These are phyloP conservation scores for Boletus pseudo-olivaceus DNA, from an alignment of 768 basidiomycete genomes.

Conservation along the genomic window DNA sequence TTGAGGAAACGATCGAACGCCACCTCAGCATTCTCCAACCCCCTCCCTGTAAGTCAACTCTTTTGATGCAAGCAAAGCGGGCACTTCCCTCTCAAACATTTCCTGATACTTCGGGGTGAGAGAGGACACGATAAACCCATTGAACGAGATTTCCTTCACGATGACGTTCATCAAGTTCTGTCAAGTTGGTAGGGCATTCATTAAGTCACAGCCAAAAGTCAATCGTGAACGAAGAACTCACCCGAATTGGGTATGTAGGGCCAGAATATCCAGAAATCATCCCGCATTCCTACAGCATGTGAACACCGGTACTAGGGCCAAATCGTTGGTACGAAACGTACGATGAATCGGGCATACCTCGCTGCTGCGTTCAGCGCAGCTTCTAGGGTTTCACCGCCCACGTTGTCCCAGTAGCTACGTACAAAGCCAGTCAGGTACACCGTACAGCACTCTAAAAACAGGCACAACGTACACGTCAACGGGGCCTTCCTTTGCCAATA, in stretches of 20 bases:
- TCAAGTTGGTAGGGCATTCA: no score
- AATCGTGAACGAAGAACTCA: neutral
- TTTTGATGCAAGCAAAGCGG: slow-evolving; percentile 40
- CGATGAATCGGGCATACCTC: neutral
- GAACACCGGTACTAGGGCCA: no score
- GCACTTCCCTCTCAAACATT: slow-evolving; percentile 41
- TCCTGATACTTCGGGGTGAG: slow-evolving; percentile 33
- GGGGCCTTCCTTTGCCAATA: neutral
- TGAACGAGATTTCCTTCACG: slow-evolving; percentile 38
- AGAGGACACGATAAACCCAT: slow-evolving; percentile 39
- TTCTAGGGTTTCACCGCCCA: neutral
- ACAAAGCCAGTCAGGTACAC: neutral
- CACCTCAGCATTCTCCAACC: slow-evolving; percentile 34
- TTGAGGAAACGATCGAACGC: slow-evolving; percentile 3
- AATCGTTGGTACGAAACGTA: neutral
- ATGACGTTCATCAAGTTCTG: slow-evolving; percentile 1
- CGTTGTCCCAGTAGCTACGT: neutral
- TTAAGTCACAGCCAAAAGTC: neutral
- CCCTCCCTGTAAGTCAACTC: slow-evolving; percentile 48
- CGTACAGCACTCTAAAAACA: neutral
- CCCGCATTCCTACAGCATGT: neutral
- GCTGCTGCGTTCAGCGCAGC: neutral
- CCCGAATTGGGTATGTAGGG: neutral
- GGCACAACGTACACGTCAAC: neutral
- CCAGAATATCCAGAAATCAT: neutral